A percentile compares a stretch with the other conserved stretches of the same genome.
phyloP scores from a whole-genome alignment of 2,329 filamentous ascomycete genomes.

The Macrophomina phaseolina region DNA sequence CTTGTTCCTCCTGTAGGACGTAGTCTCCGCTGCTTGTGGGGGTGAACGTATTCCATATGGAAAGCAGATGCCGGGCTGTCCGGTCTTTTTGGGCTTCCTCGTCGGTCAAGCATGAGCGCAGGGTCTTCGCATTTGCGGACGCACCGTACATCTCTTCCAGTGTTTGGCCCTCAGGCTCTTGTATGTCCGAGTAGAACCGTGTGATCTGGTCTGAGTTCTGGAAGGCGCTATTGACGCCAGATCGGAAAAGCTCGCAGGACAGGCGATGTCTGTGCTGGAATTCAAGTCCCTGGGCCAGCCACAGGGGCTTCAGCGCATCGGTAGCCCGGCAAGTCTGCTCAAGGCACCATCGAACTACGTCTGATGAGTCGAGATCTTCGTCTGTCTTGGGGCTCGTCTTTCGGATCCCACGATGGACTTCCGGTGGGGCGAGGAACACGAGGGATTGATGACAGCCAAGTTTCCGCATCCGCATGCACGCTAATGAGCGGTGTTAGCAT shows the following conservation, averaged over 20 bases:
- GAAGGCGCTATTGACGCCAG: not conserved
- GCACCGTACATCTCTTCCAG: slow-evolving; percentile 60
- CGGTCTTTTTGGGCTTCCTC: slow-evolving; percentile 36
- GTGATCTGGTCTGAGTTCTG: not conserved
- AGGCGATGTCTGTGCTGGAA: not conserved
- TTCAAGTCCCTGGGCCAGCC: slow-evolving; percentile 14
- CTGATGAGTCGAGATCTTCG: not conserved
- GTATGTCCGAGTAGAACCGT: not conserved
- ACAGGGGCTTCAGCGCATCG: not conserved
- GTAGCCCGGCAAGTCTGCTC: slow-evolving; percentile 3
- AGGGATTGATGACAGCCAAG: slow-evolving; percentile 49
- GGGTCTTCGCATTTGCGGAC: slow-evolving; percentile 27
- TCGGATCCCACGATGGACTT: slow-evolving; percentile 57
- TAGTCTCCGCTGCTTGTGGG: too few species aligned
- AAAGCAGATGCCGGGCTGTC: too few species aligned
- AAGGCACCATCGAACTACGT: slow-evolving; percentile 10
- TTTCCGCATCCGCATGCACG: slow-evolving; percentile 22
- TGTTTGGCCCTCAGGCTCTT: slow-evolving; percentile 60
- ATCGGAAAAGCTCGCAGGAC: not conserved
- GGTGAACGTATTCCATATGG: too few species aligned
- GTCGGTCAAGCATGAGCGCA: not conserved
- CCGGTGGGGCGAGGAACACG: slow-evolving; percentile 50
- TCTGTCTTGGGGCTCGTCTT: slow-evolving; percentile 35
- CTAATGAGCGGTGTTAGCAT: not conserved
- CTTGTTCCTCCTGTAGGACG: too few species aligned